Base-by-base conservation (phyloP, 164 flowering plant species). In the Nymphaea thermarum region DNA sequence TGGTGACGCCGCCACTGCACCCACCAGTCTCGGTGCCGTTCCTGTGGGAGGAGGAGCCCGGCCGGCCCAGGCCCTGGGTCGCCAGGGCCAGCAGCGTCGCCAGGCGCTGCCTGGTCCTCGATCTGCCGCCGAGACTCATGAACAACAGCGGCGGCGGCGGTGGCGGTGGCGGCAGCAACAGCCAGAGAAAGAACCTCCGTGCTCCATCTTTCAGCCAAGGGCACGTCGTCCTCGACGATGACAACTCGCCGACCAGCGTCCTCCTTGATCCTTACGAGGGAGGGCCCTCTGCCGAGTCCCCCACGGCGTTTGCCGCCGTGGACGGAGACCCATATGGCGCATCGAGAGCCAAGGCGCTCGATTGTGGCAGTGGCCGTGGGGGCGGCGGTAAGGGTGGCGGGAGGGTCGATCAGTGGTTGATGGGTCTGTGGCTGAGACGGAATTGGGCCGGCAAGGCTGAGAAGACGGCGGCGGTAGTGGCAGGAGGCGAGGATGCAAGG, bases 31-130 rank as follows among this genome's bases (percentile, higher is more conserved):
- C 94, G 5, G 75, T 90, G 44, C 97, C 97, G 0, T 90, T 90
- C 73, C 67, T 69, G 60, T 90, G 97, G 97, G 97, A 90, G 70
- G 92, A 88, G 65, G 86, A 84, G 2, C 97, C 97, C 2, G 94
- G 97, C 5, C 81, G 71, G 79, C 94, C 97, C 61, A 71, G 84
- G 60, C 68, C 70, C 59, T 55, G 63, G 62, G 10, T 6, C 60
- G 15, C 65, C 17, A 18, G 42, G 17, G 65, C 60, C 3, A 70
- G 63, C 65, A 62, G 64, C 3, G 6, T 17, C 16, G 77, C 73
- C 2, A 66, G 84, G 78, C 75, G 82, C 65, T 51, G 57, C 57
- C 57, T 51, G 8, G 57, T 51, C 14, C 67, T 90, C 63, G 90
- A 84, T 4, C 82, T 84, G 17, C 93, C 96, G 17, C 96, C 96